Evolutionary conservation across 2,329 filamentous ascomycete species (phyloP).

Genomic region (Periconia sp.): DNA sequence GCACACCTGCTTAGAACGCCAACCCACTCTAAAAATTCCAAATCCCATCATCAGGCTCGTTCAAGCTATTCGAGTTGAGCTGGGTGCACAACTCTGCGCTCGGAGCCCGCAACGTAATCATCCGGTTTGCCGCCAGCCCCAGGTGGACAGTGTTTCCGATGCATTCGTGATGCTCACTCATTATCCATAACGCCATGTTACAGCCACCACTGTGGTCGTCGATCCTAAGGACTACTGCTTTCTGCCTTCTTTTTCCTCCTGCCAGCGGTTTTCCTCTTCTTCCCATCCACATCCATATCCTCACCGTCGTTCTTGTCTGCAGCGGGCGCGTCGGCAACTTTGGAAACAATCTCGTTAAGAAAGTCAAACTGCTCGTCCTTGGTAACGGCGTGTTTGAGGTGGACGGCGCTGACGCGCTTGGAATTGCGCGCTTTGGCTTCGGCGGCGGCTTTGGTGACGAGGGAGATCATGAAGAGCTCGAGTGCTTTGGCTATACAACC

Average conservation of each 20-base stretch:
- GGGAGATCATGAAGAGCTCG: conserved; percentile 95
- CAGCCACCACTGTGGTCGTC: background rate
- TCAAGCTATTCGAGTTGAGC: background rate
- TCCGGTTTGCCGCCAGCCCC: no score
- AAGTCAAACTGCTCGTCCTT: conserved; percentile 95
- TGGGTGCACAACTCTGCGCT: background rate
- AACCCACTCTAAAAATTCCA: conserved; percentile 4
- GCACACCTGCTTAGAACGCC: conserved; percentile 18
- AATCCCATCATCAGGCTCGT: background rate
- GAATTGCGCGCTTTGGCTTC: conserved; percentile 81
- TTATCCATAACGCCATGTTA: background rate
- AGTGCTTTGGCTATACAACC: conserved; percentile 75
- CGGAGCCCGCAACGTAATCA: background rate
- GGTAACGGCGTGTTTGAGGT: conserved; percentile 88
- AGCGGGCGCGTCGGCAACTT: conserved; percentile 68
- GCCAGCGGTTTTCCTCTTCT: conserved; percentile 47
- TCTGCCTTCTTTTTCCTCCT: conserved; percentile 43
- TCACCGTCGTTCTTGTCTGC: conserved; percentile 52
- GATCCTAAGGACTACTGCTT: conserved; percentile 39
- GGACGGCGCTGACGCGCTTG: conserved; percentile 85
- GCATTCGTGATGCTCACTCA: background rate
- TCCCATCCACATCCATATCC: conserved; percentile 42
- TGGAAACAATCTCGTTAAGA: conserved; percentile 83
- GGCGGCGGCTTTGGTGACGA: conserved; percentile 85
- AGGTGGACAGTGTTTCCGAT: background rate